Evolutionary conservation across 2,329 filamentous ascomycete genomes (phyloP).

Genomic region (Colletotrichum somersetense): DNA sequence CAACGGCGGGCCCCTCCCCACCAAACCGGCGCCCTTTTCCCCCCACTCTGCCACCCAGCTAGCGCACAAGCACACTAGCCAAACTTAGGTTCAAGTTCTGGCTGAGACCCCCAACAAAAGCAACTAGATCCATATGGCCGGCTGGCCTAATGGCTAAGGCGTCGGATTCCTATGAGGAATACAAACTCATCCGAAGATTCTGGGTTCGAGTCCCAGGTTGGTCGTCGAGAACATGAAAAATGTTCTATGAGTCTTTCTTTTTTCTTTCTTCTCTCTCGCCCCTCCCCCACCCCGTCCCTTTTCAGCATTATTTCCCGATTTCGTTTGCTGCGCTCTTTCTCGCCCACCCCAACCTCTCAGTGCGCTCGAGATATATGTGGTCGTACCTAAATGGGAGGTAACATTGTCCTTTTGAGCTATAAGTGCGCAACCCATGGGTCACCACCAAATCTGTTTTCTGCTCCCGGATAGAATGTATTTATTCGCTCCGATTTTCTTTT

Average conservation of each 20-base stretch:
- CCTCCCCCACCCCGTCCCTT: background rate
- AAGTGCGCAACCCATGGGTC: background rate
- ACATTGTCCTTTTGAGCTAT: background rate
- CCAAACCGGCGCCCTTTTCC: background rate
- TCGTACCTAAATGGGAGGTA: background rate
- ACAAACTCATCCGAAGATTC: slow-evolving; percentile 39
- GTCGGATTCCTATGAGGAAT: slow-evolving; percentile 40
- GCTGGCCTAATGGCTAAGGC: slow-evolving; percentile 42
- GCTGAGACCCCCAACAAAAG: background rate
- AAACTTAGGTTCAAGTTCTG: background rate
- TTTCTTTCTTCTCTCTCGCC: background rate
- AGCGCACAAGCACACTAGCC: too few relatives aligned
- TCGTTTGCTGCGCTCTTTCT: background rate
- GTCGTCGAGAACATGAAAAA: slow-evolving; percentile 28
- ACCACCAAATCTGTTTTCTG: background rate
- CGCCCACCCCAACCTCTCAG: too few relatives aligned
- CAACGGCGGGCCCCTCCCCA: background rate
- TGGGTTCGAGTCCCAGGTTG: slow-evolving; percentile 43
- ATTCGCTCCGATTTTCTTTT: too few relatives aligned
- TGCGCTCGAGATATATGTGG: background rate
- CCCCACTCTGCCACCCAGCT: background rate
- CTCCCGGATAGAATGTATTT: background rate
- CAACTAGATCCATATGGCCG: slow-evolving; percentile 29
- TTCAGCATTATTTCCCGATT: background rate
- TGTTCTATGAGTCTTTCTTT: background rate